Evolutionary conservation across 2,329 filamentous ascomycete genomes (phyloP), one percentile per base, ranked within the genome.

Genomic region (Pseudogymnoascus sp.): DNA sequence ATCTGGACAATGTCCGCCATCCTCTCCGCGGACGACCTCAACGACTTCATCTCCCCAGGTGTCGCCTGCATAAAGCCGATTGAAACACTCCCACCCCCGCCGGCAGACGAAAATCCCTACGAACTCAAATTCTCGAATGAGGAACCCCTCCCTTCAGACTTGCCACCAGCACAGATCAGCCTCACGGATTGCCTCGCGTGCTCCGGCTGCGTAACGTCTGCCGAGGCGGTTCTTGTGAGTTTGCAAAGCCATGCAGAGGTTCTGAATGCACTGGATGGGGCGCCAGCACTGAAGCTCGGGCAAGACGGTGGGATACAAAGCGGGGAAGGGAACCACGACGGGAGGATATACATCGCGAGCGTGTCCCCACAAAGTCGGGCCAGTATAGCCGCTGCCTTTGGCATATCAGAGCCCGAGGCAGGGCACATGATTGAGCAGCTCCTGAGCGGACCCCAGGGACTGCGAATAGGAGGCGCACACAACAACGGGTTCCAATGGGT

Each of bases 61-160:
- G 93, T 99, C 72, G 95, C 95, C 66, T 99, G 95, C 78, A 98
- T 99, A 77, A 98, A 99, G 73, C 95, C 95, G 28, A 84, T 99
- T 74, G 95, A 99, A 76, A 96, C 91, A 2, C 84, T 99, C 12
- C 93, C 95, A 2, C 81, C 83, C 67, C 78, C 83, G 35, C 76
- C 83, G 24, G 74, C 78, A 60, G 76, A 78, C 24, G 69, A 73
- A 62, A 66, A 71, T 46, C 82, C 84, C 68, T 89, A 93, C 77
- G 92, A 98, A 84, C 93, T 98, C 67, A 93, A 93, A 63, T 93
- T 93, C 69, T 95, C 97, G 80, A 93, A 96, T 75, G 87, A 90
- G 71, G 80, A 88, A 31, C 75, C 80, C 59, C 73, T 79, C 22
- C 73, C 79, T 60, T 78, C 85, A 63, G 78, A 82, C 46, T 73